Evolutionary conservation across 1,284 basidiomycete genomes (phyloP), one percentile per base, ranked within the genome.

Genomic region (Thelephora terrestris): DNA sequence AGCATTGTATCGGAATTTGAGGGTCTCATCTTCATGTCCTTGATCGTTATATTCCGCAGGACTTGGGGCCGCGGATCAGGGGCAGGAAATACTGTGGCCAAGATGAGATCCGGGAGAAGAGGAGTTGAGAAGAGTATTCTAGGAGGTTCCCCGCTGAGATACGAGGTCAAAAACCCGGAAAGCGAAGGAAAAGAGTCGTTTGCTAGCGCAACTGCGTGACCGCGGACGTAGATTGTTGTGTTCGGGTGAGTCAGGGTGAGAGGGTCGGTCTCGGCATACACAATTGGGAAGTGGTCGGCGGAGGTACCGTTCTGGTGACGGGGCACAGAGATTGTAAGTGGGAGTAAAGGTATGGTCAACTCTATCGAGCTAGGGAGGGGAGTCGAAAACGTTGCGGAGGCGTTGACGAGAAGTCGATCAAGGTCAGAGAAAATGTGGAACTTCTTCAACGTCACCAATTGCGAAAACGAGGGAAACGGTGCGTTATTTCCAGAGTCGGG

Each of bases 21-120:
- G 3, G 82, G 71, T 49, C 70, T 75, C 50, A 89, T 73, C 55
- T 74, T 76, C 86, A 89, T 88, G 55, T 85, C 73, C 24, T 71
- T 71, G 50, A 89, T 81, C 2, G 80, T 81, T 27, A 89, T 79
- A 51, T 85, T 69, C 17, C 74, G 75, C 17, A 89, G 68, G 39
- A 89, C 68, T 23, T 73, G 67, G 1, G 85, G 85, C 34, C 70
- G 72, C 3, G 77, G 75, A 39, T 68, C 58, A 1, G 81, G 82
- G 1, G 74, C 73, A 7, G 85, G 86, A 58, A 89, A 87, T 2
- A 67, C 60, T 3, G 75, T 67, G 46, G 71, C 61, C 3, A 83
- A 54, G 21, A 63, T 52, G 37, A 81, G 58, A 16, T 61, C 64
- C 0, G 76, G 73, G 43, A 84, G 55, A 4, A 79, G 61, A 1